phyloP scores from a whole-genome alignment of 2,329 filamentous ascomycete genomes.

The Cladosporium velox region DNA sequence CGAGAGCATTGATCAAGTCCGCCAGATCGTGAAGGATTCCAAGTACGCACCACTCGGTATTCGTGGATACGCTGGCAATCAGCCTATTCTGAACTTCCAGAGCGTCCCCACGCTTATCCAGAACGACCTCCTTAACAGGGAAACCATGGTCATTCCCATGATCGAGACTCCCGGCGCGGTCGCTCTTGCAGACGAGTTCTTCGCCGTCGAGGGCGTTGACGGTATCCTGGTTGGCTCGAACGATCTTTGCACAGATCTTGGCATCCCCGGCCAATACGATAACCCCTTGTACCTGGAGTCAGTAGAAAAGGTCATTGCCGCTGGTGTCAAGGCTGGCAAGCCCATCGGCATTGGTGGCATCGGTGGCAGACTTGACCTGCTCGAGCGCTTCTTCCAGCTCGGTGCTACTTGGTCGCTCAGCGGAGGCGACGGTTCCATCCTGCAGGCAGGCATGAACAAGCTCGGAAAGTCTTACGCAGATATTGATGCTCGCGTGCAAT shows the following conservation, averaged over 20 bases:
- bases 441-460: conserved; percentile 43
- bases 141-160: conserved; percentile 48
- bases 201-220: conserved; percentile 47
- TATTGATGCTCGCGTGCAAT: conserved; percentile 9
- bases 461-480: conserved; percentile 9
- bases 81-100: conserved; percentile 42
- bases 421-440: conserved; percentile 39
- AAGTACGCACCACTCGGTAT: conserved; percentile 44
- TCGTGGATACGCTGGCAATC: conserved; percentile 41
- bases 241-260: conserved; percentile 48
- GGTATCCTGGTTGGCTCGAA: conserved; percentile 49
- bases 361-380: conserved; percentile 43
- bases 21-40: conserved; percentile 41
- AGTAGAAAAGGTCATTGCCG: conserved; percentile 40
- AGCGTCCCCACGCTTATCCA: conserved; percentile 38
- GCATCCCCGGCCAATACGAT: conserved; percentile 46
- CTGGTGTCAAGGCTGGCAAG: conserved; percentile 44
- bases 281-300: conserved; percentile 37
- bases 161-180: conserved; percentile 45
- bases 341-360: conserved; percentile 47
- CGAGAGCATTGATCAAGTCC: conserved; percentile 41
- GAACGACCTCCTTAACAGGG: conserved; percentile 40
- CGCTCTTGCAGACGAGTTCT: conserved; percentile 44
- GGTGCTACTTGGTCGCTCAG: conserved; percentile 45
- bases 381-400: conserved; percentile 44